These are phyloP conservation scores for Candida broadrunensis DNA, from an alignment of 805 yeast species.

Conservation along the genomic window DNA sequence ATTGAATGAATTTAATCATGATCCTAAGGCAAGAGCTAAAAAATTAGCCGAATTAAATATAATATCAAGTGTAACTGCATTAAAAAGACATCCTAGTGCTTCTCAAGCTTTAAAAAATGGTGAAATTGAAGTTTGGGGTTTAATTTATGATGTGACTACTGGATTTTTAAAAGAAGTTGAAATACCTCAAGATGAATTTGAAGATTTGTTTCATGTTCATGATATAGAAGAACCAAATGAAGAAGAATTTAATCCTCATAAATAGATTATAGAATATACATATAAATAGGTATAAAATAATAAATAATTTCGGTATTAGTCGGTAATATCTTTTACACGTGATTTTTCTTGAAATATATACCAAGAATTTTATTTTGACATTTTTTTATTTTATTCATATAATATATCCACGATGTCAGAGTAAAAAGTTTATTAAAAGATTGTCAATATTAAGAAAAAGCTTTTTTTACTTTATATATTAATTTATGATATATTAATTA, in stretches of 20 bases:
- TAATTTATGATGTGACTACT: constrained; percentile 77
- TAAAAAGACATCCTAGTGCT: constrained; percentile 66
- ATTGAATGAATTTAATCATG: constrained; percentile 44
- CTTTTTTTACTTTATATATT: no score
- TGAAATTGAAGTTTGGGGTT: constrained; percentile 74
- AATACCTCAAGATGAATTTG: constrained; percentile 41
- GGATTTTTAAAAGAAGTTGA: constrained; percentile 54
- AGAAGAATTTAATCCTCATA: constrained; percentile 8
- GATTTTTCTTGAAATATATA: no score
- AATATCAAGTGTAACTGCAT: constrained; percentile 63
- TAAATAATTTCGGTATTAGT: no score
- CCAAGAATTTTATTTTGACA: no score
- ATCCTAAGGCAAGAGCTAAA: constrained; percentile 53
- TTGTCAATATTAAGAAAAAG: no score
- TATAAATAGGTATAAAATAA: no score
- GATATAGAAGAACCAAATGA: constrained; percentile 19
- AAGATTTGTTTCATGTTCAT: constrained; percentile 40
- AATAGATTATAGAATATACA: no score
- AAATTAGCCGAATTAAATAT: constrained; percentile 76
- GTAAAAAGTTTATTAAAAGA: no score
- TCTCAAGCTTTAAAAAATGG: constrained; percentile 59
- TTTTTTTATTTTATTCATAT: no score
- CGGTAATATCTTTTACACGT: no score
- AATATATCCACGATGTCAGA: no score
- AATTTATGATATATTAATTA: no score